A percentile compares a stretch with the other conserved stretches of the same genome.
These are phyloP conservation scores for Colletotrichum sidae DNA, from an alignment of 2,329 filamentous ascomycete species.

Conservation along the genomic window DNA sequence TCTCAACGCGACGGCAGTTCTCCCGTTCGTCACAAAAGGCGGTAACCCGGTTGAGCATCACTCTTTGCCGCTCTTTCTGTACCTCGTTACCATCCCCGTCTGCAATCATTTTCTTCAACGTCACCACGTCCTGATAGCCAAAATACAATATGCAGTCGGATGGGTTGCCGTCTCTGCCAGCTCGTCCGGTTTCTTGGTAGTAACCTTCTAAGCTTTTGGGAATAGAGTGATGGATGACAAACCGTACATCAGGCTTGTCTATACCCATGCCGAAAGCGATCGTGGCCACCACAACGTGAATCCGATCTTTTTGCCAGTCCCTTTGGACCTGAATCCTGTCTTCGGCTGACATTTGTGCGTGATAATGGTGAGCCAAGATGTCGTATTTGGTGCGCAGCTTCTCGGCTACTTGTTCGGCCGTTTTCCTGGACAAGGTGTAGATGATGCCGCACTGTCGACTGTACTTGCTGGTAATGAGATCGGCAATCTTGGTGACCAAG, in stretches of 20 bases:
- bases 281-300: conserved; percentile 94
- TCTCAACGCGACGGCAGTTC: conserved; percentile 88
- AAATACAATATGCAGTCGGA: conserved; percentile 95
- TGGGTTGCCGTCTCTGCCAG: conserved; percentile 87
- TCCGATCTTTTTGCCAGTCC: conserved; percentile 82
- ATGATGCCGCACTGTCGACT: conserved; percentile 84
- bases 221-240: conserved; percentile 92
- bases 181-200: conserved; percentile 97
- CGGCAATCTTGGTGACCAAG: conserved; percentile 61
- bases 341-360: conserved; percentile 78
- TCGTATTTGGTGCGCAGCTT: conserved; percentile 70
- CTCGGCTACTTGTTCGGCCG: conserved; percentile 82
- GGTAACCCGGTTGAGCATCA: conserved; percentile 87
- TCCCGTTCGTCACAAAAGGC: conserved; percentile 90
- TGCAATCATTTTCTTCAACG: conserved; percentile 83
- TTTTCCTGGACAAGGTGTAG: conserved; percentile 88
- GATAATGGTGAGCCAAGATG: conserved; percentile 86
- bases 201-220: conserved; percentile 98
- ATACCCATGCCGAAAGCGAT: conserved; percentile 99
- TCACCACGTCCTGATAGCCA: conserved; percentile 79
- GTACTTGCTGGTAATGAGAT: conserved; percentile 79
- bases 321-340: conserved; percentile 80
- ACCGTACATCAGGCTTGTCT: conserved; percentile 95
- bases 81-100: conserved; percentile 80
- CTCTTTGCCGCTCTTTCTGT: conserved; percentile 85